Evolutionary conservation across 345 rosid species (phyloP).

Genomic region (Boechera stricta): DNA sequence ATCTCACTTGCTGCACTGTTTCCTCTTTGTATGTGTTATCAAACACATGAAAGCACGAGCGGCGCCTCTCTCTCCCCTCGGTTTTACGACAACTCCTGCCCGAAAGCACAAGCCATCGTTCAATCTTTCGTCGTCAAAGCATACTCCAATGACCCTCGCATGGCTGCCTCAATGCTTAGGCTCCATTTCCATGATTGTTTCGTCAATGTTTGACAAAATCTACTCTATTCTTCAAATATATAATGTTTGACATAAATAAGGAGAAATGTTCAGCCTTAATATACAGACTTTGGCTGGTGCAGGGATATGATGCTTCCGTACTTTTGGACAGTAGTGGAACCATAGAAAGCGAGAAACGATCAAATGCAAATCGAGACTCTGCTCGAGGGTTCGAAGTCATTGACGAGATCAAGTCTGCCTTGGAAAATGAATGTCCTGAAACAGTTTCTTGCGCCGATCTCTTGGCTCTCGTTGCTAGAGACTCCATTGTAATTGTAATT

Average conservation of each 20-base stretch:
- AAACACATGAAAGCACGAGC: slow-evolving; percentile 22
- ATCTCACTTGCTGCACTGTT: slow-evolving; percentile 49
- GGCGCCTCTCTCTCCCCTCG: slow-evolving; percentile 53
- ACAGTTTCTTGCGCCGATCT: slow-evolving; percentile 85
- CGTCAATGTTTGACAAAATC: slow-evolving; percentile 54
- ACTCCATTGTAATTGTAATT: slow-evolving; percentile 70
- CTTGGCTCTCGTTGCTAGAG: slow-evolving; percentile 75
- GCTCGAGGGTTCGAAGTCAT: slow-evolving; percentile 81
- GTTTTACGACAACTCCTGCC: slow-evolving; percentile 71
- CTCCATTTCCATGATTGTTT: slow-evolving; percentile 83
- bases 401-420: slow-evolving; percentile 68
- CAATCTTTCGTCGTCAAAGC: slow-evolving; percentile 57
- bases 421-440: slow-evolving; percentile 74
- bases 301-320: slow-evolving; percentile 87
- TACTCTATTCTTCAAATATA: neutral
- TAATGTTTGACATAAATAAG: neutral
- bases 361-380: slow-evolving; percentile 66
- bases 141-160: slow-evolving; percentile 57
- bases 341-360: slow-evolving; percentile 70
- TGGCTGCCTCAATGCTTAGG: slow-evolving; percentile 78
- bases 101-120: slow-evolving; percentile 58
- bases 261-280: neutral
- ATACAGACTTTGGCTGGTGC: slow-evolving; percentile 20
- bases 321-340: slow-evolving; percentile 65
- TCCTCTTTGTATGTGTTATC: slow-evolving; percentile 47